A percentile compares a stretch with the other conserved stretches of the same genome.
Conservation (phyloP, 176 grass and related monocot genomes). For the Dendrocalamus sinicus region DNA sequence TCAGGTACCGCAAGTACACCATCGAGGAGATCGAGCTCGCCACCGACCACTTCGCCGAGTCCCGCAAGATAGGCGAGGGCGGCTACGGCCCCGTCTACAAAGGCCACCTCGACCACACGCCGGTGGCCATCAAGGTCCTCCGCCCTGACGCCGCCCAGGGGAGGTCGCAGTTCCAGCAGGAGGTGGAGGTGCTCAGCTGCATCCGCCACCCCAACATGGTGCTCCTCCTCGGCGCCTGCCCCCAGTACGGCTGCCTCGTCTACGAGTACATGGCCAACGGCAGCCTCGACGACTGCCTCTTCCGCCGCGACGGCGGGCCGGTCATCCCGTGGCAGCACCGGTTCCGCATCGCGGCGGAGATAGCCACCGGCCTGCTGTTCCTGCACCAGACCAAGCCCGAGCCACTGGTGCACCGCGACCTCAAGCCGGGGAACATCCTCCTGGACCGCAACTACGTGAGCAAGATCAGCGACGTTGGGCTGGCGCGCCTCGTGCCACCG, state of each 20-base stretch:
- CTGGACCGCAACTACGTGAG: slow-evolving; percentile 89
- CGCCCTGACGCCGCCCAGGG: slow-evolving; percentile 87
- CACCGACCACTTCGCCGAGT: slow-evolving; percentile 69
- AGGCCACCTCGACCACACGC: slow-evolving; percentile 82
- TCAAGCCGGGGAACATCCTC: slow-evolving; percentile 91
- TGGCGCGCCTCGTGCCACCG: slow-evolving; percentile 79
- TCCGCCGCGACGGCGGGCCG: slow-evolving; percentile 51
- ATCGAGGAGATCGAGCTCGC: slow-evolving; percentile 86
- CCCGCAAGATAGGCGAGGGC: slow-evolving; percentile 85
- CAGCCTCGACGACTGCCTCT: slow-evolving; percentile 88
- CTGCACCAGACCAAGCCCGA: slow-evolving; percentile 88
- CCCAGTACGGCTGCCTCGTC: slow-evolving; percentile 89
- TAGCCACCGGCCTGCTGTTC: slow-evolving; percentile 86
- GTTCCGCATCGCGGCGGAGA: slow-evolving; percentile 85
- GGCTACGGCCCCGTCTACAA: slow-evolving; percentile 92
- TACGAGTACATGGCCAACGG: slow-evolving; percentile 97
- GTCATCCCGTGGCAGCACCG: slow-evolving; percentile 78
- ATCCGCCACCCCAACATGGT: slow-evolving; percentile 97
- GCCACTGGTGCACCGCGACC: slow-evolving; percentile 75
- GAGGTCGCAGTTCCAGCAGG: slow-evolving; percentile 88
- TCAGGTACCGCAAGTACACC: slow-evolving; percentile 66
- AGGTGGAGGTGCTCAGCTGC: slow-evolving; percentile 92
- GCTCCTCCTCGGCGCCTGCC: slow-evolving; percentile 88
- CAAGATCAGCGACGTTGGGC: slow-evolving; percentile 95
- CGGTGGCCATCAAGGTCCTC: slow-evolving; percentile 89